Percentiles rank a stretch among this genome's conserved stretches.
Conservation (phyloP, 345 rosid species). For the Excoecaria agallocha region DNA sequence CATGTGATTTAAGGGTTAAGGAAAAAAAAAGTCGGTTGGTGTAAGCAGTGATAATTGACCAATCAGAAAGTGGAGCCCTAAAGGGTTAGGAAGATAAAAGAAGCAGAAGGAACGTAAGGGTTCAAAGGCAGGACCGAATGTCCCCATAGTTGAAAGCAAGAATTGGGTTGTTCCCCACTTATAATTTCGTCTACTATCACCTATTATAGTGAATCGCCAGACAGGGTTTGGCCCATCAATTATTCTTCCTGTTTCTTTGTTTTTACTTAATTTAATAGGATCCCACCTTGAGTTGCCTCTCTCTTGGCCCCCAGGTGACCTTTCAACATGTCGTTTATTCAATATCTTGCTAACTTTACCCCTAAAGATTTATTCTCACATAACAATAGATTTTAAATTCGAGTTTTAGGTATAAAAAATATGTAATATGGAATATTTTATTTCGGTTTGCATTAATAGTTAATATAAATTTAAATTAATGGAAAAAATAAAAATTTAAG, state of each 20-base stretch:
- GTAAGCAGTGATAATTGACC: conserved; percentile 8
- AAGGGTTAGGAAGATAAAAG: not conserved
- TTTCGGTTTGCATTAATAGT: too few relatives aligned
- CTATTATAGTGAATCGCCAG: conserved; percentile 8
- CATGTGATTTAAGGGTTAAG: too few relatives aligned
- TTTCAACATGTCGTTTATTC: conserved; percentile 8
- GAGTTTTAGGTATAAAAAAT: too few relatives aligned
- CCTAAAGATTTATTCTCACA: too few relatives aligned
- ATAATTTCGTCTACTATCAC: conserved; percentile 2
- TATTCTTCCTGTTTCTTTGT: conserved; percentile 31
- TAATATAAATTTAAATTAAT: too few relatives aligned
- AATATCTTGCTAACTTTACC: conserved; percentile 16
- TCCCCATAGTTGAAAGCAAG: conserved; percentile 27
- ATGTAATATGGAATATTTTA: too few relatives aligned
- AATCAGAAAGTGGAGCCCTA: conserved; percentile 4
- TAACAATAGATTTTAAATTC: too few relatives aligned
- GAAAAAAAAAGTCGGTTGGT: not conserved
- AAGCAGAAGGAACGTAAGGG: conserved; percentile 8
- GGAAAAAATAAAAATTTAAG: too few relatives aligned
- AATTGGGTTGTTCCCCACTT: conserved; percentile 27
- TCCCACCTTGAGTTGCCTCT: conserved; percentile 9
- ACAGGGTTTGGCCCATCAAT: conserved; percentile 33
- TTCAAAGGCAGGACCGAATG: conserved; percentile 5
- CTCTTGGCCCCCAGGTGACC: conserved; percentile 23
- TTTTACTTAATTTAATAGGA: not conserved